Conservation (phyloP, 352 stramenopile species). For the Thalassiosira exigua region DNA sequence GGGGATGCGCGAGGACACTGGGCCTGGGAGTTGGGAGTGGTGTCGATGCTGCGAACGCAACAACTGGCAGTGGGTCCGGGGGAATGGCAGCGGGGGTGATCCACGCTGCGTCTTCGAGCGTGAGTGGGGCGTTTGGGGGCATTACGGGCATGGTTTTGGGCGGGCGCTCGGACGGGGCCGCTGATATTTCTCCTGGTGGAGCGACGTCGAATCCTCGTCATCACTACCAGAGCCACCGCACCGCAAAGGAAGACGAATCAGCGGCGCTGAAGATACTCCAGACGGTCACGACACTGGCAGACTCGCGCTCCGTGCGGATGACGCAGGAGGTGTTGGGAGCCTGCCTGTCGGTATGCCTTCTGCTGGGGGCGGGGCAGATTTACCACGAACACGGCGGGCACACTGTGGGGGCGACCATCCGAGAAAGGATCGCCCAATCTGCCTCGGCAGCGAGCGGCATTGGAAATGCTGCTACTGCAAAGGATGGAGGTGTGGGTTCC, state of each 20-base stretch:
- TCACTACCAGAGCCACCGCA: conserved; percentile 43
- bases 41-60: background rate
- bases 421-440: conserved; percentile 40
- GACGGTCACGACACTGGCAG: conserved; percentile 80
- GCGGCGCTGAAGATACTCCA: conserved; percentile 68
- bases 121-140: conserved; percentile 42
- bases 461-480: conserved; percentile 2
- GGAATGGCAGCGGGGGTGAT: conserved; percentile 54
- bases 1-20: conserved; percentile 56
- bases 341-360: conserved; percentile 54
- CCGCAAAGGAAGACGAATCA: conserved; percentile 67
- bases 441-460: conserved; percentile 25
- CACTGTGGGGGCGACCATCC: conserved; percentile 27
- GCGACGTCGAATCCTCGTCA: conserved; percentile 29
- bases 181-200: conserved; percentile 41
- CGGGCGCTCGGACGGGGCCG: conserved; percentile 1
- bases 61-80: conserved; percentile 6
- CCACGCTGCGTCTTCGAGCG: conserved; percentile 34
- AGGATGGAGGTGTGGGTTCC: conserved; percentile 22
- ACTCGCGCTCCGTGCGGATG: conserved; percentile 70
- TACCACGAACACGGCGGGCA: conserved; percentile 17
- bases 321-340: conserved; percentile 67
- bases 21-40: conserved; percentile 19
- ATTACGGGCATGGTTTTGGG: conserved; percentile 58
- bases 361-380: conserved; percentile 47